Percentiles rank a stretch among this genome's conserved stretches.
phyloP scores from a whole-genome alignment of 2,329 filamentous ascomycete species.

The Alternaria metachromatica region DNA sequence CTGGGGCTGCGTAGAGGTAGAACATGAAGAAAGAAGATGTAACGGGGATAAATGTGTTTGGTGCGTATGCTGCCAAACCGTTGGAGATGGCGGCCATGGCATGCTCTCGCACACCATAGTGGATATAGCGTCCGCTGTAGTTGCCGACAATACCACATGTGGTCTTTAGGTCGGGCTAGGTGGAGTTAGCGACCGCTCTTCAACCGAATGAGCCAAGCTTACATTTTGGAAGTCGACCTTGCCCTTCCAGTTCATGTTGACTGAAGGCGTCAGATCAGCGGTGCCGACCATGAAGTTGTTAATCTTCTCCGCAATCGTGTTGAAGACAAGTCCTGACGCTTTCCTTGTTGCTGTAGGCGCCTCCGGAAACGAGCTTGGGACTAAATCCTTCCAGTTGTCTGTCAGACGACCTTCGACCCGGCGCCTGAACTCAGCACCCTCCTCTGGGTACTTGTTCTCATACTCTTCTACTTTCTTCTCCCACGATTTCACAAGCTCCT shows the following conservation, averaged over 20 bases:
- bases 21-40: constrained; percentile 69
- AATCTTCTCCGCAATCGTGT: constrained; percentile 6
- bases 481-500: constrained; percentile 59
- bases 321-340: constrained; percentile 36
- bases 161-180: constrained; percentile 37
- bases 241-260: constrained; percentile 58
- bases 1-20: constrained; percentile 65
- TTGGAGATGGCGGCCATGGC: constrained; percentile 52
- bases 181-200: neutral
- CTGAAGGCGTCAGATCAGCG: constrained; percentile 61
- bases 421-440: constrained; percentile 56
- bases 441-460: constrained; percentile 54
- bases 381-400: constrained; percentile 56
- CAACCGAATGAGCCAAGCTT: neutral
- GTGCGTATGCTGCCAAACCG: constrained; percentile 60
- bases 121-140: constrained; percentile 61
- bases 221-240: constrained; percentile 52
- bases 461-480: constrained; percentile 54
- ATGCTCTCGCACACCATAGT: constrained; percentile 48
- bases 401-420: constrained; percentile 59
- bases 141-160: constrained; percentile 60
- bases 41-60: constrained; percentile 60
- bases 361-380: constrained; percentile 58
- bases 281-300: constrained; percentile 77
- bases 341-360: constrained; percentile 59